Conservation (phyloP, 257 asterid species). For the Marsdenia floribunda region DNA sequence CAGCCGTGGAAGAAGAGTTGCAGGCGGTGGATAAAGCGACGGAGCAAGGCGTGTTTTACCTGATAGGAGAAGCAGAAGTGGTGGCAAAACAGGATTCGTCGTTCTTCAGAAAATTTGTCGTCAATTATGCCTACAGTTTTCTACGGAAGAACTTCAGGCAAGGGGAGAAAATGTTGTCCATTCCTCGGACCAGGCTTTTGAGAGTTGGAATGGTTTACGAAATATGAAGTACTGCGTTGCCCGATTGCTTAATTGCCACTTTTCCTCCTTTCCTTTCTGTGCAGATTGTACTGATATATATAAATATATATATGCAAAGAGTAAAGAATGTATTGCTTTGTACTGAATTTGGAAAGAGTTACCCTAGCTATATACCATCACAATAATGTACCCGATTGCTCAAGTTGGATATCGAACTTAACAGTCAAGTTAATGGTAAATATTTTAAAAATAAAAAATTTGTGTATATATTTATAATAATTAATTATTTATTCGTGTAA, state of each 20-base stretch:
- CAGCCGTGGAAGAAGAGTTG: constrained; percentile 34
- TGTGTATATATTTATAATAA: too few species aligned
- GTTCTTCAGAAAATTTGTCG: constrained; percentile 30
- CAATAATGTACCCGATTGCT: too few species aligned
- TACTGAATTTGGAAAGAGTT: too few species aligned
- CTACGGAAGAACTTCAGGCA: constrained; percentile 61
- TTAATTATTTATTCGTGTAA: too few species aligned
- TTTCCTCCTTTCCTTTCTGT: neutral
- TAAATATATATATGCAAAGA: neutral
- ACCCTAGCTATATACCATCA: too few species aligned
- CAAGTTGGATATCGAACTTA: too few species aligned
- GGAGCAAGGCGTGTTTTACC: constrained; percentile 52
- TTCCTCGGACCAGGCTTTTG: constrained; percentile 54
- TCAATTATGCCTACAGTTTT: constrained; percentile 36
- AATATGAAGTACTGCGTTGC: constrained; percentile 18
- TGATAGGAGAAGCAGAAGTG: constrained; percentile 67
- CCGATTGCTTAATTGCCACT: neutral
- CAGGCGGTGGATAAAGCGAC: constrained; percentile 33
- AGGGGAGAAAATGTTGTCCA: constrained; percentile 51
- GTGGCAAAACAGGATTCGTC: constrained; percentile 50
- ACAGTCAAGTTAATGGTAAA: too few species aligned
- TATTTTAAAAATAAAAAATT: too few species aligned
- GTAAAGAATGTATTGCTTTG: too few species aligned
- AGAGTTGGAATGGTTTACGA: constrained; percentile 75
- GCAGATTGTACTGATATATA: neutral